phyloP scores from a whole-genome alignment of 2,329 filamentous ascomycete genomes.

The Penicillium sp. region DNA sequence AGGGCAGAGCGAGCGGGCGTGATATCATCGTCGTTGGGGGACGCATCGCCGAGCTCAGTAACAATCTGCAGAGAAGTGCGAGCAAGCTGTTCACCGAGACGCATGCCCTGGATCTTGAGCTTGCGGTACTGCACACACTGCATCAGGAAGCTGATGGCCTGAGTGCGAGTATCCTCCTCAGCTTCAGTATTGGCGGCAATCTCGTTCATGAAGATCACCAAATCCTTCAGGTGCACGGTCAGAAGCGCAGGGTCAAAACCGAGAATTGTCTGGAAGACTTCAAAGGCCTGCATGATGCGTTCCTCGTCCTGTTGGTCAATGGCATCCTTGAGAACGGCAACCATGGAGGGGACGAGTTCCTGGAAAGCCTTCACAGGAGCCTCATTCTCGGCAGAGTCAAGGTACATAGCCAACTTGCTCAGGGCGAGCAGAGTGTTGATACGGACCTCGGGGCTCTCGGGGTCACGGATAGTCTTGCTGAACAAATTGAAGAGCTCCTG shows the following conservation, averaged over 20 bases:
- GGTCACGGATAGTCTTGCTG: slow-evolving; percentile 83
- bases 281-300: slow-evolving; percentile 86
- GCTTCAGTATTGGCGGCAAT: slow-evolving; percentile 76
- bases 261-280: slow-evolving; percentile 95
- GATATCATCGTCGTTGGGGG: slow-evolving; percentile 78
- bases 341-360: slow-evolving; percentile 82
- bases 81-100: slow-evolving; percentile 85
- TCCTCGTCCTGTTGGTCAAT: slow-evolving; percentile 84
- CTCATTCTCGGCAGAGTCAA: slow-evolving; percentile 85
- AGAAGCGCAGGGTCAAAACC: slow-evolving; percentile 86
- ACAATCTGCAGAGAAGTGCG: slow-evolving; percentile 86
- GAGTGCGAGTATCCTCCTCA: slow-evolving; percentile 83
- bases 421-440: slow-evolving; percentile 93
- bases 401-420: slow-evolving; percentile 82
- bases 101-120: slow-evolving; percentile 91
- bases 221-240: slow-evolving; percentile 82
- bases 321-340: slow-evolving; percentile 82
- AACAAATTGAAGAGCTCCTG: slow-evolving; percentile 82
- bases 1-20: slow-evolving; percentile 85
- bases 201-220: slow-evolving; percentile 93
- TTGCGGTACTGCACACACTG: slow-evolving; percentile 90
- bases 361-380: slow-evolving; percentile 76
- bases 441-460: slow-evolving; percentile 87
- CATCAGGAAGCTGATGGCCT: slow-evolving; percentile 92
- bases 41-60: slow-evolving; percentile 76